Evolutionary conservation across 2,329 filamentous ascomycete species (phyloP).

Genomic region (Aspergillus candidus): DNA sequence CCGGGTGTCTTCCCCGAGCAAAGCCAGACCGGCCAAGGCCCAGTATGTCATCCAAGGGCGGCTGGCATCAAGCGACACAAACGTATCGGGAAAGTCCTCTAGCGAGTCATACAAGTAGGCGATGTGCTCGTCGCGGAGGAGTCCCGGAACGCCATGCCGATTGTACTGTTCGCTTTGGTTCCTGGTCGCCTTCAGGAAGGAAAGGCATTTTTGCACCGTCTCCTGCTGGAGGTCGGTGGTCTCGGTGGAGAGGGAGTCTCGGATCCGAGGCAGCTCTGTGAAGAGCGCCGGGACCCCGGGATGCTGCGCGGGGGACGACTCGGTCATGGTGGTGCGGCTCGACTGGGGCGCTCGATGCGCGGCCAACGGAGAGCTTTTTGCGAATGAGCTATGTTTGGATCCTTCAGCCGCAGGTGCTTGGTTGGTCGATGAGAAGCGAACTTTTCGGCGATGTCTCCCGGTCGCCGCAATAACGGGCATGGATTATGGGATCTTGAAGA

Average conservation of each 20-base stretch:
- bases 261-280: constrained; percentile 52
- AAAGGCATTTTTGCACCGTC: constrained; percentile 63
- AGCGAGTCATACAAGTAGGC: constrained; percentile 46
- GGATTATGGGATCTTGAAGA: constrained; percentile 4
- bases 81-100: constrained; percentile 60
- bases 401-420: constrained; percentile 16
- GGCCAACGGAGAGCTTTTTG: constrained; percentile 11
- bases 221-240: constrained; percentile 63
- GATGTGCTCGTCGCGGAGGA: constrained; percentile 58
- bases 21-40: constrained; percentile 68
- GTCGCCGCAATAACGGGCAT: constrained; percentile 31
- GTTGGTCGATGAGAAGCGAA: constrained; percentile 32
- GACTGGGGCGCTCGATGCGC: too few relatives aligned
- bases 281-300: constrained; percentile 36
- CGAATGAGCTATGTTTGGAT: constrained; percentile 7
- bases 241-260: constrained; percentile 60
- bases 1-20: constrained; percentile 68
- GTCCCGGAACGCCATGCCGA: constrained; percentile 63
- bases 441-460: constrained; percentile 33
- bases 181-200: constrained; percentile 54
- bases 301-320: constrained; percentile 20
- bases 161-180: constrained; percentile 55
- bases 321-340: constrained; percentile 7
- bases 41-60: constrained; percentile 94
- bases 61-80: constrained; percentile 73